These are phyloP conservation scores for Exophiala mesophila DNA, from an alignment of 2,329 filamentous ascomycete species.

Conservation along the genomic window DNA sequence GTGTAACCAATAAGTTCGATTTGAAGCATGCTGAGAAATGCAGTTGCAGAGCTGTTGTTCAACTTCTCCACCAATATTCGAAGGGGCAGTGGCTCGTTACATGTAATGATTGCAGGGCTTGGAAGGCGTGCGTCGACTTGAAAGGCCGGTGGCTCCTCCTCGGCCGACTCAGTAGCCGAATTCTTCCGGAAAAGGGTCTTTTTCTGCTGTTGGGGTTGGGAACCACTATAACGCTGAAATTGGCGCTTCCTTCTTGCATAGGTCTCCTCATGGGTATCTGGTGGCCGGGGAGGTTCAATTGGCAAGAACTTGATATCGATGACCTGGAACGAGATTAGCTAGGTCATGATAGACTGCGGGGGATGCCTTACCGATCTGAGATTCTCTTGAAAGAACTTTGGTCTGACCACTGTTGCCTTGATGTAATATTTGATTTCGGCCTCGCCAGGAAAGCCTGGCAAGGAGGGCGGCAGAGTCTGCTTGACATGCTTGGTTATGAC, in stretches of 20 bases:
- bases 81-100: conserved; percentile 78
- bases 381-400: conserved; percentile 85
- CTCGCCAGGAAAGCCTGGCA: conserved; percentile 79
- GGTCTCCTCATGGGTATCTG: conserved; percentile 65
- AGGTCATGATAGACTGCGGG: conserved; percentile 1
- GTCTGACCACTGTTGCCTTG: conserved; percentile 90
- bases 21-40: conserved; percentile 74
- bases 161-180: conserved; percentile 20
- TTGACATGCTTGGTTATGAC: conserved; percentile 63
- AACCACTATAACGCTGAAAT: conserved; percentile 43
- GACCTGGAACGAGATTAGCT: conserved; percentile 13
- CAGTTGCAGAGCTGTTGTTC: conserved; percentile 60
- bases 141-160: conserved; percentile 50
- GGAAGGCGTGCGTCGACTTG: conserved; percentile 80
- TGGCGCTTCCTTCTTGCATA: conserved; percentile 72
- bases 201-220: conserved; percentile 41
- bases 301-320: conserved; percentile 74
- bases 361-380: conserved; percentile 51
- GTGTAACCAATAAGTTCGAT: conserved; percentile 78
- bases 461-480: conserved; percentile 78
- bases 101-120: conserved; percentile 81
- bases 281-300: conserved; percentile 77
- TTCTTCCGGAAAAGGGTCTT: conserved; percentile 55
- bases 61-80: conserved; percentile 75
- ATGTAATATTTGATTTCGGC: conserved; percentile 92